Evolutionary conservation across 202 grass and related monocot genomes (phyloP).

Genomic region (Saccharum hybrid): DNA sequence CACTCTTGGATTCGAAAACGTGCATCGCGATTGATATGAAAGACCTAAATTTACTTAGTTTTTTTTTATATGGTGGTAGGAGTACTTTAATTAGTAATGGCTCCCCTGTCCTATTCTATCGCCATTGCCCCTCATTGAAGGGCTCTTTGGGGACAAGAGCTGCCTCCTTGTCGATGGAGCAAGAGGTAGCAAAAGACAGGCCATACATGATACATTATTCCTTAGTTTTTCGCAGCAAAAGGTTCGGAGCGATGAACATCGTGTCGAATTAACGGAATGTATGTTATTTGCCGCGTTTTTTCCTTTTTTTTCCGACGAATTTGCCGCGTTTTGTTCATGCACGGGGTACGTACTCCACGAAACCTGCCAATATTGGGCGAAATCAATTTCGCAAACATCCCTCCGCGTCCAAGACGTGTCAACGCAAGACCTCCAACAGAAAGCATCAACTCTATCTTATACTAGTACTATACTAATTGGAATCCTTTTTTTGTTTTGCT

Average conservation of each 20-base stretch:
- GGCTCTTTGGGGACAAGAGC: conserved; percentile 44
- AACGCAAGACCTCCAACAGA: background rate
- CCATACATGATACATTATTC: conserved; percentile 21
- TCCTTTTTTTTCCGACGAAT: no score
- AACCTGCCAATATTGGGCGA: background rate
- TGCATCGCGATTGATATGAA: conserved; percentile 45
- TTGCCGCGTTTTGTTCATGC: background rate
- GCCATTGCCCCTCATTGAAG: conserved; percentile 32
- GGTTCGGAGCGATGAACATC: conserved; percentile 23
- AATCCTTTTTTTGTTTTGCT: no score
- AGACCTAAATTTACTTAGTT: conserved; percentile 16
- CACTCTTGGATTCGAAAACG: conserved; percentile 68
- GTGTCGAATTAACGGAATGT: background rate
- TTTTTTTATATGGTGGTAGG: conserved; percentile 1
- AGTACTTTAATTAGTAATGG: conserved; percentile 29
- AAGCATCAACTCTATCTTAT: background rate
- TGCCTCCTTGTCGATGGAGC: conserved; percentile 48
- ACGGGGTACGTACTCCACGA: background rate
- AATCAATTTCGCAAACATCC: background rate
- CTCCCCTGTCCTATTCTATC: conserved; percentile 33
- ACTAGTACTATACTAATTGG: no score
- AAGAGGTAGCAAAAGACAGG: conserved; percentile 49
- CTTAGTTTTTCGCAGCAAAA: conserved; percentile 29
- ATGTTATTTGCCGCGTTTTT: background rate
- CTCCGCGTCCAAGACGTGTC: background rate